Evolutionary conservation across 352 stramenopile genomes (phyloP), one percentile per base, ranked within the genome.

Genomic region (Phytophthora idaei): DNA sequence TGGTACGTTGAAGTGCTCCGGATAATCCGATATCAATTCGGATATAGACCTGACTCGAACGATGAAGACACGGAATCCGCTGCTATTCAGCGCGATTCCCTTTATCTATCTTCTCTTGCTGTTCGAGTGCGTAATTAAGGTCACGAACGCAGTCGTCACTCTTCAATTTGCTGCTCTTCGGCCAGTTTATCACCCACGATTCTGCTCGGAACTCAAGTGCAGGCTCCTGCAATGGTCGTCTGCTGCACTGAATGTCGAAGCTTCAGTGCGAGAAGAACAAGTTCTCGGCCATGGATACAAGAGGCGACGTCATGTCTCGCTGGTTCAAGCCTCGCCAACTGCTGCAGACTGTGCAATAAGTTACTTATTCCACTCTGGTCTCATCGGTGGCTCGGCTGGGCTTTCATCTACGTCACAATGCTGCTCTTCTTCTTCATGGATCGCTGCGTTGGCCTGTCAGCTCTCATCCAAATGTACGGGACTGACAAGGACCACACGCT

Each of bases 381-480:
- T 11, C 49, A 61, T 42, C 32, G 21, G 11, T 67, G 60, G 60
- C 60, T 67, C 25, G 50, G 60, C 14, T 74, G 64, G 69, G 47
- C 11, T 25, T 70, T 74, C 54, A 53, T 73, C 42, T 69, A 64
- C 63, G 12, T 28, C 27, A 27, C 56, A 4, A 48, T 57, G 12
- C 53, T 76, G 29, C 21, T 68, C 21, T 72, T 73, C 57, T 72
- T 76, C 57, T 69, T 59, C 25, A 5, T 63, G 17, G 60, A 67
- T 25, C 68, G 68, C 15, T 57, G 46, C 11, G 31, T 53, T 15
- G 46, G 52, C 4, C 12, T 69, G 10, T 52, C 54, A 10, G 29
- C 51, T 27, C 37, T 74, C 5, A 69, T 77, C 32, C 29, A 34
- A n/a, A 74, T 71, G 70, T 77, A 71, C 47, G 70, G 59, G 14